Conservation (phyloP, 306 rosid genomes). For the Lathyrus tuberosus region DNA sequence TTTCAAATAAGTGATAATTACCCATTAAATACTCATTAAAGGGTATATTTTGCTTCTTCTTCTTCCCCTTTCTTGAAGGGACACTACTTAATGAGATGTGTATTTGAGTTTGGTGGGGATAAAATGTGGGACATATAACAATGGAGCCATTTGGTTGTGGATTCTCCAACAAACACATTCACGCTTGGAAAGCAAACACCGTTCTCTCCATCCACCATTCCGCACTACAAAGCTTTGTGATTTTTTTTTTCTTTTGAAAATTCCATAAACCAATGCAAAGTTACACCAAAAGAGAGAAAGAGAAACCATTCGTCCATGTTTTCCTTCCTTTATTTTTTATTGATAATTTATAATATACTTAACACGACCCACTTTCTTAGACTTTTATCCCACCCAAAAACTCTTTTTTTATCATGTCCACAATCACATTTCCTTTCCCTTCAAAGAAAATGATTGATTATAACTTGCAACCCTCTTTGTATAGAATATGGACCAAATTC, state of each 20-base stretch:
- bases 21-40: background rate
- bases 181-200: conserved; percentile 75
- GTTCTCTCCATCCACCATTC: conserved; percentile 56
- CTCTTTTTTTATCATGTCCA: conserved; percentile 36
- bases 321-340: conserved; percentile 2
- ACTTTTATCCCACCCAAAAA: conserved; percentile 52
- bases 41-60: background rate
- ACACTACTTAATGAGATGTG: conserved; percentile 19
- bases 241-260: conserved; percentile 33
- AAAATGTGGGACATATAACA: conserved; percentile 64
- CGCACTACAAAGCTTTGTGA: conserved; percentile 49
- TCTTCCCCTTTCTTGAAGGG: conserved; percentile 1
- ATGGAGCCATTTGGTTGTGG: conserved; percentile 97
- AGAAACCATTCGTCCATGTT: conserved; percentile 47
- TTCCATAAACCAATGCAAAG: conserved; percentile 45
- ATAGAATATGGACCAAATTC: background rate
- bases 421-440: conserved; percentile 32
- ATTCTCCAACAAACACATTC: conserved; percentile 85
- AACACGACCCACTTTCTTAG: conserved; percentile 61
- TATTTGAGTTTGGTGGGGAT: conserved; percentile 50
- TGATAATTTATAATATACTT: conserved; percentile 31
- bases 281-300: conserved; percentile 44
- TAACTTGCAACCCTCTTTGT: conserved; percentile 41
- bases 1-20: too few relatives aligned
- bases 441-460: conserved; percentile 39